These are phyloP conservation scores for Parathielavia appendiculata DNA, from an alignment of 495 filamentous ascomycete genomes.

Conservation along the genomic window DNA sequence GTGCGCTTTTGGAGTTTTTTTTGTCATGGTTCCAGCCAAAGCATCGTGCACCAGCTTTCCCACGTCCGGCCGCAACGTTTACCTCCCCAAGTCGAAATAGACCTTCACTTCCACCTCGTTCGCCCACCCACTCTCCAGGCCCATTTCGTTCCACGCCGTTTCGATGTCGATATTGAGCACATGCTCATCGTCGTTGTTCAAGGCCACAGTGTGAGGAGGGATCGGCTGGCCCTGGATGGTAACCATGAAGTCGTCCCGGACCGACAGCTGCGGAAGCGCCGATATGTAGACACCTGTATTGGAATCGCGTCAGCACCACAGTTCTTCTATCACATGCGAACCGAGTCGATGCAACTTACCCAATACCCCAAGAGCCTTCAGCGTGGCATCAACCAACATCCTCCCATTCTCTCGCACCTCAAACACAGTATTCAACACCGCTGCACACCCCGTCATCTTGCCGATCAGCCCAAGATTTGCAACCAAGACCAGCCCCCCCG, in stretches of 20 bases:
- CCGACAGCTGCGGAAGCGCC: constrained; percentile 51
- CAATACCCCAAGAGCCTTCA: constrained; percentile 79
- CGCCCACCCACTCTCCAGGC: constrained; percentile 66
- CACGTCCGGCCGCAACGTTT: background rate
- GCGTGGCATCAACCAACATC: constrained; percentile 55
- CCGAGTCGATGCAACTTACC: constrained; percentile 44
- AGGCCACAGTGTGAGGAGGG: constrained; percentile 58
- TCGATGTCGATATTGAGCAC: constrained; percentile 75
- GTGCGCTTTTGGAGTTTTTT: background rate
- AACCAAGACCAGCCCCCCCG: constrained; percentile 38
- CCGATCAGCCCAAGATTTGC: constrained; percentile 76
- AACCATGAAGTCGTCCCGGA: constrained; percentile 67
- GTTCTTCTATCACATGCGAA: background rate
- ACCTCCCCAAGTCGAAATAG: constrained; percentile 38
- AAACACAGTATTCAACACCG: constrained; percentile 57
- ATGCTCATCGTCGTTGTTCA: constrained; percentile 48
- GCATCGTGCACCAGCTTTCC: too few species aligned
- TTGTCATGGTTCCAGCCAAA: too few species aligned
- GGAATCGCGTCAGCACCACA: constrained; percentile 4
- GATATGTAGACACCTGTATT: constrained; percentile 65
- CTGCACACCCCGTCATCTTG: constrained; percentile 87
- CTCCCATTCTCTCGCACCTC: constrained; percentile 53
- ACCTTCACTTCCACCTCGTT: constrained; percentile 78
- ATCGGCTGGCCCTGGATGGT: constrained; percentile 66
- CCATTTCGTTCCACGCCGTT: constrained; percentile 72